Percentiles rank a stretch among this genome's conserved stretches.
Evolutionary conservation across 805 yeast species (phyloP).

Genomic region (Maudiozyma saulgeensis): DNA sequence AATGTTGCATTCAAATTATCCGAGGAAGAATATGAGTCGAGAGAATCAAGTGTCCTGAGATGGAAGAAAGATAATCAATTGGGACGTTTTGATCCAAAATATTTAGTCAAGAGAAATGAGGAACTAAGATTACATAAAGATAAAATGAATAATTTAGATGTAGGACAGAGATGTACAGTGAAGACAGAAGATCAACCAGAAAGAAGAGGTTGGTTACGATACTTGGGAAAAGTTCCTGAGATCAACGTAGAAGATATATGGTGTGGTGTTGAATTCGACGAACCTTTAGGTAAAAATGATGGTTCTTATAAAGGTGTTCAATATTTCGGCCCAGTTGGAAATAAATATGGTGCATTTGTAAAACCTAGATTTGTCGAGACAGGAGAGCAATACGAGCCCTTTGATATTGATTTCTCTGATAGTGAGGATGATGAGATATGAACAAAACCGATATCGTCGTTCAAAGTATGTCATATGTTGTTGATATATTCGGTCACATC

Average conservation of each 20-base stretch:
- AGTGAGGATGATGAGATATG: conserved; percentile 34
- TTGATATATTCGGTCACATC: no score
- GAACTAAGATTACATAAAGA: conserved; percentile 21
- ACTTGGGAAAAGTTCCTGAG: conserved; percentile 56
- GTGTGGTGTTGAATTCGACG: conserved; percentile 82
- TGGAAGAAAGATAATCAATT: conserved; percentile 67
- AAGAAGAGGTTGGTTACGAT: conserved; percentile 63
- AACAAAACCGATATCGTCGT: not conserved
- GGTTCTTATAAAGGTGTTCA: conserved; percentile 57
- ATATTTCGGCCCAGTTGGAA: conserved; percentile 47
- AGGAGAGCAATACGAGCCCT: conserved; percentile 45
- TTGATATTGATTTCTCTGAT: conserved; percentile 32
- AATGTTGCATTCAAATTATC: conserved; percentile 12
- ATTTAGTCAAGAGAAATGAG: conserved; percentile 24
- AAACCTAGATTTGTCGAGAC: conserved; percentile 56
- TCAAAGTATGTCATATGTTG: no score
- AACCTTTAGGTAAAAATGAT: conserved; percentile 79
- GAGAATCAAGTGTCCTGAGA: conserved; percentile 53
- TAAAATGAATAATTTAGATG: conserved; percentile 28
- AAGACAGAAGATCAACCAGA: conserved; percentile 13
- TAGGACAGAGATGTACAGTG: conserved; percentile 48
- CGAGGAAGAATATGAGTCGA: conserved; percentile 37
- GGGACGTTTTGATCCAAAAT: conserved; percentile 63
- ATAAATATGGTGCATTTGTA: conserved; percentile 68
- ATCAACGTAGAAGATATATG: conserved; percentile 45